Evolutionary conservation across 1,284 basidiomycete species (phyloP).

Genomic region (Gymnopus androsaceus): DNA sequence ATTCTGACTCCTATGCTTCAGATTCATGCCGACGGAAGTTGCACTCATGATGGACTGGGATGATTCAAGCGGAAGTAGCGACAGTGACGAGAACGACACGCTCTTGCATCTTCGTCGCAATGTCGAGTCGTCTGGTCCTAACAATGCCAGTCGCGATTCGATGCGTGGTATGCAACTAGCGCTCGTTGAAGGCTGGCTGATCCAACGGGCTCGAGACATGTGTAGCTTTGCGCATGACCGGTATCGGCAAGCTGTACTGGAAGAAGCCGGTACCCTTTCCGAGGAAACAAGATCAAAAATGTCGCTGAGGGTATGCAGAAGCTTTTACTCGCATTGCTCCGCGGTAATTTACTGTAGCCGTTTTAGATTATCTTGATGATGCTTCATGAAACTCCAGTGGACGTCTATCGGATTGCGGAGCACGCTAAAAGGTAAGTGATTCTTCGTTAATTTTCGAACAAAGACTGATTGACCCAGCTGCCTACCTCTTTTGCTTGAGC

Average conservation of each 20-base stretch:
- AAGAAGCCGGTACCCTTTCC: slow-evolving; percentile 53
- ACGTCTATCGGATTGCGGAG: slow-evolving; percentile 68
- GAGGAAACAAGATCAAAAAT: slow-evolving; percentile 60
- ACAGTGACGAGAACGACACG: slow-evolving; percentile 57
- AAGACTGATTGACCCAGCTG: slow-evolving; percentile 43
- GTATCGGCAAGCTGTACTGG: slow-evolving; percentile 68
- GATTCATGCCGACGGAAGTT: slow-evolving; percentile 71
- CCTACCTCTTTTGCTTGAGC: slow-evolving; percentile 57
- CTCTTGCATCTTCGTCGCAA: slow-evolving; percentile 55
- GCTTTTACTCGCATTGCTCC: slow-evolving; percentile 15
- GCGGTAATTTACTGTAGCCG: background rate
- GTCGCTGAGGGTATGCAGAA: slow-evolving; percentile 55
- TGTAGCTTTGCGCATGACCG: slow-evolving; percentile 73
- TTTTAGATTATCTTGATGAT: slow-evolving; percentile 69
- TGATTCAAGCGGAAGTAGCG: slow-evolving; percentile 49
- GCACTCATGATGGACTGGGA: slow-evolving; percentile 73
- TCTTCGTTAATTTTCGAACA: background rate
- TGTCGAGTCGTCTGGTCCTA: slow-evolving; percentile 41
- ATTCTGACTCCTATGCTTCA: slow-evolving; percentile 25
- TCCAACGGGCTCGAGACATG: slow-evolving; percentile 71
- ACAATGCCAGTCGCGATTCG: slow-evolving; percentile 50
- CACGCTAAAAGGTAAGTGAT: slow-evolving; percentile 57
- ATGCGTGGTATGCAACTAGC: slow-evolving; percentile 69
- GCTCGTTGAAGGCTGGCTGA: slow-evolving; percentile 69
- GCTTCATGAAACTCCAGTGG: slow-evolving; percentile 58